A percentile compares a stretch with the other conserved stretches of the same genome.
phyloP scores from a whole-genome alignment of 495 filamentous ascomycete species.

The Penicillium canescens region DNA sequence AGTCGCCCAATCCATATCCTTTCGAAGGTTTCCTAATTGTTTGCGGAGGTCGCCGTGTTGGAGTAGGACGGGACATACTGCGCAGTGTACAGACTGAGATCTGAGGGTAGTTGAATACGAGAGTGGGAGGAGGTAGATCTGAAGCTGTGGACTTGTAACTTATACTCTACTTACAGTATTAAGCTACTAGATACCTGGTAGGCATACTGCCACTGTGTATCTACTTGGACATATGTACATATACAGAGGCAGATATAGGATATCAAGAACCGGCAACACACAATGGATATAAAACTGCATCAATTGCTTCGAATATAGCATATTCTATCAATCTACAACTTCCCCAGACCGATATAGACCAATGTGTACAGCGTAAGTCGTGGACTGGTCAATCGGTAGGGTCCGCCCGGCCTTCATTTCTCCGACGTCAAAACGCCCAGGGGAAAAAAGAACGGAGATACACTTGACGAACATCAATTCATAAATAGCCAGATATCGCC shows the following conservation, averaged over 20 bases:
- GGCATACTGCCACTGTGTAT: no score
- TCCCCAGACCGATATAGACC: neutral
- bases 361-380: constrained; percentile 10
- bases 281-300: no score
- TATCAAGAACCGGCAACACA: no score
- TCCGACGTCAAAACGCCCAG: constrained; percentile 1
- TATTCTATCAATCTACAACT: no score
- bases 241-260: no score
- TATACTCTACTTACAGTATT: neutral
- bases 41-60: constrained; percentile 19
- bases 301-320: no score
- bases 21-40: constrained; percentile 9
- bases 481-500: neutral
- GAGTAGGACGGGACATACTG: constrained; percentile 12
- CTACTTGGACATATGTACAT: no score
- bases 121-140: neutral
- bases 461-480: neutral
- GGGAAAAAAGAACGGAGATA: neutral
- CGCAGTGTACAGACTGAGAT: constrained; percentile 6
- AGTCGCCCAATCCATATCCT: constrained; percentile 2
- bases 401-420: constrained; percentile 13
- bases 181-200: neutral
- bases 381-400: constrained; percentile 12
- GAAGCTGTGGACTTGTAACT: neutral
- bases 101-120: neutral